Evolutionary conservation across 768 basidiomycete genomes (phyloP), one percentile per base, ranked within the genome.

Genomic region (Asterophora parasitica): DNA sequence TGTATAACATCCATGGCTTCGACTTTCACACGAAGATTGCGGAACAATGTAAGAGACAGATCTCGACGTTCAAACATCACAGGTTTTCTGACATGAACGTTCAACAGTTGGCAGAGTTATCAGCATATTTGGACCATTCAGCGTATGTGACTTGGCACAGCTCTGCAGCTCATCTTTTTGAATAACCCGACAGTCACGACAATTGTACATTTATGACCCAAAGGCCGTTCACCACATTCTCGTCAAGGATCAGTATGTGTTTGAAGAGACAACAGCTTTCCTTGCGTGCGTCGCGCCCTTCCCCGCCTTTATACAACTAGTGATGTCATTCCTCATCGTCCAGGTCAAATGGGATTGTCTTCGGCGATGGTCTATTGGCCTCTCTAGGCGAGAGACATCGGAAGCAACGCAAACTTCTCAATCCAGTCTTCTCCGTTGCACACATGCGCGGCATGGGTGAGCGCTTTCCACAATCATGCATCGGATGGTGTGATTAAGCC

Each of bases 191-290:
- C 16, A 55, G 54, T 37, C 42, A 30, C 31, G 38, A 27, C 44
- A 52, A 26, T 60, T 73, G 27, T 71, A 65, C 48, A 49, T 72
- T 30, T 65, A 62, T 6, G 72, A 72, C 32, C 70, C 68, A 4
- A 61, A 62, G 20, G 68, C 71, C 8, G 15, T 73, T 4, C 59
- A 70, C 49, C 59, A 69, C 42, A 62, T 72, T 23, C 42, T 68
- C 8, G 60, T 73, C 43, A 71, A 67, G 54, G 51, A 56, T 42
- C 54, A 47, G 26, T 36, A 40, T 61, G 62, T 69, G 26, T 69
- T 64, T 36, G 71, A 72, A 42, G 70, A 71, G 45, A 65, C 65
- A 0, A 58, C 62, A 41, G 61, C 61, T 51, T 70, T 67, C 49
- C 60, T 69, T 50, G 54, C 56, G 67, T 66, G 42, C 16, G 48